Evolutionary conservation across 345 rosid species (phyloP), one percentile per base, ranked within the genome.

Genomic region (Brassica carinata): DNA sequence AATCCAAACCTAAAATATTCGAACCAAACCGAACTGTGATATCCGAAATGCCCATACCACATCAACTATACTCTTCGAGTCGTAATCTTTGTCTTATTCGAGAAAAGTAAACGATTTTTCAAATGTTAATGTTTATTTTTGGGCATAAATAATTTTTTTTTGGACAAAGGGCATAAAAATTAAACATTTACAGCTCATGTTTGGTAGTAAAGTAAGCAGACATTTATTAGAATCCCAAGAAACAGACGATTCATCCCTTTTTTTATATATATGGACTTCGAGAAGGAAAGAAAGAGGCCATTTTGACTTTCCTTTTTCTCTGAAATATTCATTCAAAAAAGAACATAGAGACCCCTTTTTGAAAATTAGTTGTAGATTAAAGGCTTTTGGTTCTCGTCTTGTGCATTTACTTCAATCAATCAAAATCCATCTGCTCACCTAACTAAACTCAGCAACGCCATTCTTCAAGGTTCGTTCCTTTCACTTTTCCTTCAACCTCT

Each of bases 151-250:
- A 13, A 19, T 23, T 23, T 23, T 23, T 23, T 23, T 23, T 23
- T 23, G 26, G 26, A 23, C 26, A 23, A 23, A 23, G 40, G 40
- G 38, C 38, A 45, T 5, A 9, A 40, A 8, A 5, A 40, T 2
- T n/a, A 13, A 19, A 70, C 13, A 23, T 26, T 11, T 80, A 71
- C 79, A 75, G 79, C 79, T 80, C 83, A 69, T 57, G 68, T 64
- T 81, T 71, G 68, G 72, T 76, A 19, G 77, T 18, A 13, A 64
- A 72, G 65, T 19, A 53, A 70, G 62, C 55, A 64, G 51, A 57
- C 73, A 75, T 40, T 71, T 34, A 69, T 40, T 59, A 51, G 19
- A 51, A 51, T 67, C 73, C 26, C 13, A 51, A 51, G 58, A 51
- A 51, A n/a, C 19, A n/a, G 55, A 51, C 58, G 58, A 51, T 51